These are phyloP conservation scores for Aspergillus novofumigatus DNA, from an alignment of 2,329 filamentous ascomycete species.

Conservation along the genomic window DNA sequence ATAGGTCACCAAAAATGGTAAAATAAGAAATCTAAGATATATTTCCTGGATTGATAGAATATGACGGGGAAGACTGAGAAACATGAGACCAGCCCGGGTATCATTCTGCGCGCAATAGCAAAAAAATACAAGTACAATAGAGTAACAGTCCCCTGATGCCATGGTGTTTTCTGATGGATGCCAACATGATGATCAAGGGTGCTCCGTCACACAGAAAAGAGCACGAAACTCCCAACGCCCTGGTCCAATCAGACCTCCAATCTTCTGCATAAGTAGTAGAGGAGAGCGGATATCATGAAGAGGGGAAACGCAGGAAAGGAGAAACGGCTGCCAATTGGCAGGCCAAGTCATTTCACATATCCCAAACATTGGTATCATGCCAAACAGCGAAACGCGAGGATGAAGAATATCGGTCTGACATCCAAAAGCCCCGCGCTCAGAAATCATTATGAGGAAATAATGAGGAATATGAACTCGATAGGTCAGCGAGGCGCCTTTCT, in stretches of 20 bases:
- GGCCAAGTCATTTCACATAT: constrained; percentile 21
- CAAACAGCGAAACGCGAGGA: constrained; percentile 13
- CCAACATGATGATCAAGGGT: constrained; percentile 4
- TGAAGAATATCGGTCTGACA: neutral
- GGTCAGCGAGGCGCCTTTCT: constrained; percentile 17
- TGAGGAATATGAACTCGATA: neutral
- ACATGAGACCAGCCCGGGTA: constrained; percentile 15
- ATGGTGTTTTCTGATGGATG: neutral
- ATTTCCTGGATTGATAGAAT: neutral
- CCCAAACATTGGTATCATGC: constrained; percentile 25
- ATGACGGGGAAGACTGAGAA: neutral
- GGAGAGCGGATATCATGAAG: constrained; percentile 1
- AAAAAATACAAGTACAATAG: constrained; percentile 9
- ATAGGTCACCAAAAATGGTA: neutral
- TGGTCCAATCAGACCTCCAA: neutral
- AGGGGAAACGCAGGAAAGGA: neutral
- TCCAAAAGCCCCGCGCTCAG: neutral
- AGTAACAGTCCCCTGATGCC: neutral
- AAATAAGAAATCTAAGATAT: neutral
- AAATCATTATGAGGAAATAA: neutral
- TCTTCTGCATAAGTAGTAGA: constrained; percentile 1
- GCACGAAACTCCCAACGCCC: neutral
- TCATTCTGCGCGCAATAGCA: constrained; percentile 12
- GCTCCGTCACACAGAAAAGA: neutral
- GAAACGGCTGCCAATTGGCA: neutral